Conservation (phyloP, 164 flowering plant species). For the Dillenia turbinata region DNA sequence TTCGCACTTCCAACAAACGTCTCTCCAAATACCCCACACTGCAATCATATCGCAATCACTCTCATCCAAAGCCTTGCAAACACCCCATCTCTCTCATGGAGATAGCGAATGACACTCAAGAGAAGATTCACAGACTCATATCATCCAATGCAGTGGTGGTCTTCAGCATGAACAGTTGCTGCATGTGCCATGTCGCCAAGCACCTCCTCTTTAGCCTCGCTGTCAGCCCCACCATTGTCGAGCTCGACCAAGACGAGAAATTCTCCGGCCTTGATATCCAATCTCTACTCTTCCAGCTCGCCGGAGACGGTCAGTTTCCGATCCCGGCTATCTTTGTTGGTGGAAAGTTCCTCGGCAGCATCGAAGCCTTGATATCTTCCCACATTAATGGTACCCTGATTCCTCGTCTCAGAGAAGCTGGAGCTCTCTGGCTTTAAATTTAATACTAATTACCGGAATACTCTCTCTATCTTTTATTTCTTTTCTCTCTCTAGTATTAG, state of each 20-base stretch:
- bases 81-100: background rate
- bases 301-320: conserved; percentile 24
- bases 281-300: conserved; percentile 42
- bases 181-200: conserved; percentile 84
- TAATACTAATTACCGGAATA: no score
- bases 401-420: conserved; percentile 82
- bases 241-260: conserved; percentile 49
- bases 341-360: conserved; percentile 74
- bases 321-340: conserved; percentile 79
- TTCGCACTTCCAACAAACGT: no score
- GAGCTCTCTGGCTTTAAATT: conserved; percentile 80
- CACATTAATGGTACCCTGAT: conserved; percentile 78
- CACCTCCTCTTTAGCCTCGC: conserved; percentile 66
- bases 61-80: no score
- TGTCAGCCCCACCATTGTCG: conserved; percentile 65
- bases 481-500: no score
- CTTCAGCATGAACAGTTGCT: conserved; percentile 66
- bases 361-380: conserved; percentile 69
- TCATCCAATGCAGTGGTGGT: conserved; percentile 68
- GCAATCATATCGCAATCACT: background rate
- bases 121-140: conserved; percentile 40
- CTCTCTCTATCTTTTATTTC: no score
- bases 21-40: background rate
- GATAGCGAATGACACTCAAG: background rate
- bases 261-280: conserved; percentile 37